Base-by-base conservation (phyloP, 148 eudicot genomes). In the Amaranthus cruentus region DNA sequence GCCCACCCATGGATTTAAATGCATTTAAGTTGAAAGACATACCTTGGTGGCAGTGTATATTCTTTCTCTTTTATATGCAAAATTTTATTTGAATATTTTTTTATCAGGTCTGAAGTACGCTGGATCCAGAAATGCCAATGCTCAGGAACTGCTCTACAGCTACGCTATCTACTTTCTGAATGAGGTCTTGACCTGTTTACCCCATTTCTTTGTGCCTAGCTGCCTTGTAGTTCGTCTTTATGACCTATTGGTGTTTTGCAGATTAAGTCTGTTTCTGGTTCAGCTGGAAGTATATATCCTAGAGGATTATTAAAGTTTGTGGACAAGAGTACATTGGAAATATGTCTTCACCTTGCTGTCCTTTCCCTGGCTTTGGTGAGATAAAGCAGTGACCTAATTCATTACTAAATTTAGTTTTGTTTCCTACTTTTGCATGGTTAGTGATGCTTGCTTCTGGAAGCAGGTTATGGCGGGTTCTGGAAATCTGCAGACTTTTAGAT, bases 391-490 rank as follows among this genome's bases (percentile, higher is more conserved):
- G 66, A 8, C 52, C 11, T 14, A 51, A 0, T 57, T 56, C 42
- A 50, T 14, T 0, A n/a, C 21, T 43, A 0, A 50, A 21, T 6
- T 68, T 12, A 71, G 5, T 13, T 59, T 13, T 47, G 4, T 70
- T 74, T 53, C 38, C 7, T 62, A 43, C 70, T 47, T 77, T 58
- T 76, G 21, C 58, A 43, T 73, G 68, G 47, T 58, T 21, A 76
- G 28, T 78, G 62, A 80, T 61, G 55, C 57, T 67, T 61, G 70
- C 66, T 72, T 66, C 57, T 81, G 78, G 80, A 71, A 72, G 80
- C 87, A 95, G 99, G 99, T 95, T 53, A 91, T 95, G 99, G 99
- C 99, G 67, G 99, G 99, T 78, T 91, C 99, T 73, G 99, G 99
- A 55, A 81, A 95, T 76, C 82, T 95, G 60, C 83, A 88, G 79